Percentiles rank a stretch among this genome's conserved stretches.
These are phyloP conservation scores for Citrus hindsii DNA, from an alignment of 345 rosid genomes.

Conservation along the genomic window DNA sequence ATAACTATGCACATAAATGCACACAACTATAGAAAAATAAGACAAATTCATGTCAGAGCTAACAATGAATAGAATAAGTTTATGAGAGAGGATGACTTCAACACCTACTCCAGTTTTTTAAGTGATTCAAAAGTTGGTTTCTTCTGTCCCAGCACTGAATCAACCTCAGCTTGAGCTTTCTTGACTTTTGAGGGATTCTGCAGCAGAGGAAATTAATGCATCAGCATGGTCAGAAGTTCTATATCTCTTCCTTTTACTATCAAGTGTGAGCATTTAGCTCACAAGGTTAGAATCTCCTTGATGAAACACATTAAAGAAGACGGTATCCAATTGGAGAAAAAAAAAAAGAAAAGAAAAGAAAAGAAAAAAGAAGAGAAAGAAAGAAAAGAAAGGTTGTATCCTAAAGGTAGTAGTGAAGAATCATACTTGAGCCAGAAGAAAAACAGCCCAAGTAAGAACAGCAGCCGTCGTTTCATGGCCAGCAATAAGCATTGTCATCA, in stretches of 20 bases:
- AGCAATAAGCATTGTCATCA: constrained; percentile 93
- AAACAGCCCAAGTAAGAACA: constrained; percentile 96
- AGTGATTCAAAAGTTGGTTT: constrained; percentile 63
- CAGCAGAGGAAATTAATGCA: constrained; percentile 13
- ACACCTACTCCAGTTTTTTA: constrained; percentile 71
- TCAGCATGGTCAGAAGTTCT: constrained; percentile 1
- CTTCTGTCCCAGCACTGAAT: constrained; percentile 62
- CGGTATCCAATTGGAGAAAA: background rate
- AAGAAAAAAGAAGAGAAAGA: background rate
- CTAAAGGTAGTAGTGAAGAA: constrained; percentile 7
- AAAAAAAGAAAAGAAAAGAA: too few relatives aligned
- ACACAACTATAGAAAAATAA: background rate
- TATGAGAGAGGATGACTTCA: constrained; percentile 1
- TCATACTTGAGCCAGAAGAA: constrained; percentile 81
- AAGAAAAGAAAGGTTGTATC: background rate
- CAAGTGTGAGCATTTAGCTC: background rate
- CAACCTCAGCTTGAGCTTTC: constrained; percentile 90
- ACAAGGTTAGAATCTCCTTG: background rate
- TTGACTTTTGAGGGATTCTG: constrained; percentile 77
- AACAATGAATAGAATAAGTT: background rate
- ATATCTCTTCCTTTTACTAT: background rate
- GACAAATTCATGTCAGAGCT: constrained; percentile 3
- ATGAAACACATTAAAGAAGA: background rate
- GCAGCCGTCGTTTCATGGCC: constrained; percentile 99
- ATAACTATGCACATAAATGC: background rate